These are phyloP conservation scores for Saccharomyces hybrid DNA, from an alignment of 1,139 yeast genomes.

Conservation along the genomic window DNA sequence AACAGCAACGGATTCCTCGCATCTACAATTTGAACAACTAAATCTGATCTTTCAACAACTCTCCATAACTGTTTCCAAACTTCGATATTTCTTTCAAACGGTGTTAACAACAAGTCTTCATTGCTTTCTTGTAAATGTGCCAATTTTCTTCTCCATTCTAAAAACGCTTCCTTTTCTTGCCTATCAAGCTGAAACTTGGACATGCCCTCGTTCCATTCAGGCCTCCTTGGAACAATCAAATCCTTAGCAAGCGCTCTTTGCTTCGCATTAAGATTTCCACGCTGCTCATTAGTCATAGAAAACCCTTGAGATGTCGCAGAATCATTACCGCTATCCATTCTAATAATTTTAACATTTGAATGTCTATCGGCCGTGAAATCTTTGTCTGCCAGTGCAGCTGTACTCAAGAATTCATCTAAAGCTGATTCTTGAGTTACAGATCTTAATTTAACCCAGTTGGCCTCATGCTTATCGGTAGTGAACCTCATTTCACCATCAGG, in stretches of 20 bases:
- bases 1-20: conserved; percentile 90
- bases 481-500: conserved; percentile 86
- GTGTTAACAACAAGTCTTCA: conserved; percentile 77
- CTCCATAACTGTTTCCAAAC: conserved; percentile 99
- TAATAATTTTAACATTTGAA: conserved; percentile 76
- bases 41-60: conserved; percentile 90
- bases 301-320: conserved; percentile 40
- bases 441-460: conserved; percentile 80
- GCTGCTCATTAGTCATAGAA: conserved; percentile 61
- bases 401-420: conserved; percentile 85
- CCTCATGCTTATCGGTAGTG: conserved; percentile 76
- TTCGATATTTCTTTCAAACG: conserved; percentile 93
- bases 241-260: conserved; percentile 72
- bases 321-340: conserved; percentile 54
- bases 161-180: conserved; percentile 82
- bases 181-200: conserved; percentile 75
- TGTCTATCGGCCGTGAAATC: conserved; percentile 91
- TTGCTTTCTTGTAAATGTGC: conserved; percentile 75
- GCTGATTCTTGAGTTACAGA: conserved; percentile 94
- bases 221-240: conserved; percentile 92
- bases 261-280: conserved; percentile 49
- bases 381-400: conserved; percentile 93
- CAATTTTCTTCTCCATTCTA: conserved; percentile 87
- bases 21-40: conserved; percentile 95
- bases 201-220: conserved; percentile 69